Base-by-base conservation (phyloP, 192 early-diverging fungal species). In the Backusella circina region DNA sequence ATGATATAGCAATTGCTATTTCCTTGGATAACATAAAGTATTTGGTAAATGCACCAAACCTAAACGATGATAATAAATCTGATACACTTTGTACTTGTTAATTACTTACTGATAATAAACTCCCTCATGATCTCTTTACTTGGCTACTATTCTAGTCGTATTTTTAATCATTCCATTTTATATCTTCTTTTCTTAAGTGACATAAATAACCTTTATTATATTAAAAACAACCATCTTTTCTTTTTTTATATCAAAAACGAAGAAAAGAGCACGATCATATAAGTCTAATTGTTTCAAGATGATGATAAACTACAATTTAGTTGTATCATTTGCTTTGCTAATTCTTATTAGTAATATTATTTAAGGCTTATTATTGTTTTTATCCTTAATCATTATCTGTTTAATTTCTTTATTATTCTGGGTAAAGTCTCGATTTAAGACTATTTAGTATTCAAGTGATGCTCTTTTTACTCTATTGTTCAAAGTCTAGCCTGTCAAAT, bases 1-100 rank as follows among this genome's bases (percentile, higher is more conserved):
- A 57, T 57, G 1, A 12, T 61, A 16, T 13, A 61, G 73, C 75
- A 68, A 82, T 71, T 47, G 57, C 36, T 13, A 82, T 82, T 30
- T 44, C 79, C 31, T 57, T 82, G n/a, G 77, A 76, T 2, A 50
- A 82, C n/a, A 75, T 82, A 21, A 51, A 82, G 38, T 67, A 67
- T 57, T 9, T 10, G 23, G 6, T 10, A 9, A 23, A 26, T 10
- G 12, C 9, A 57, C 51, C 51, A 57, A 23, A 26, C 26, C 51
- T 57, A 57, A 21, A 57, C 5, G 9, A 57, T 28, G 10, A 28
- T 26, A 12, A 23, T 12, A 61, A 26, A 61, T 26, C 54, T 28
- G 54, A 61, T 61, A 61, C 54, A 61, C 9, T 12, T 61, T 61
- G 54, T 28, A 2, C 54, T 1, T 61, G 54, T 28, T 61, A 61